These are phyloP conservation scores for Malbranchea zuffiana DNA, from an alignment of 2,329 filamentous ascomycete species.

Conservation along the genomic window DNA sequence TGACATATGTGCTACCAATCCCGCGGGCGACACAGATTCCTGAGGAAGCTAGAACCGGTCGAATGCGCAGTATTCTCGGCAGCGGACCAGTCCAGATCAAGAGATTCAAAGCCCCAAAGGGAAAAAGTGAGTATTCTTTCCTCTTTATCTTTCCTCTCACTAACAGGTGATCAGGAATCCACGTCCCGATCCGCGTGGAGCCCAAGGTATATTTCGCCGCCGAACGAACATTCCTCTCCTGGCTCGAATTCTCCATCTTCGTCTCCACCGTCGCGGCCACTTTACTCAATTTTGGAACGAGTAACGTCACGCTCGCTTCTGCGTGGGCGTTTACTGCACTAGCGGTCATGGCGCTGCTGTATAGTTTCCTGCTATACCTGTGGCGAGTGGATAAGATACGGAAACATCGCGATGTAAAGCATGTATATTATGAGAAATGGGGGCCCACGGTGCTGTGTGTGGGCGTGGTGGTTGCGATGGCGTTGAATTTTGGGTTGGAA, in stretches of 20 bases:
- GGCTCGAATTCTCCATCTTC: slow-evolving; percentile 96
- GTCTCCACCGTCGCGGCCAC: slow-evolving; percentile 78
- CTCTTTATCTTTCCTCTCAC: not conserved
- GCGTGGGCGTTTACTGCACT: slow-evolving; percentile 72
- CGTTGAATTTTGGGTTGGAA: slow-evolving; percentile 69
- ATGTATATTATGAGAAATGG: slow-evolving; percentile 72
- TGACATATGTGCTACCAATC: slow-evolving; percentile 45
- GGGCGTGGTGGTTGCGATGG: slow-evolving; percentile 61
- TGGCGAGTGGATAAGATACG: slow-evolving; percentile 82
- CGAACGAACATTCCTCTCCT: slow-evolving; percentile 89
- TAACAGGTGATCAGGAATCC: slow-evolving; percentile 63
- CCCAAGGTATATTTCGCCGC: slow-evolving; percentile 97
- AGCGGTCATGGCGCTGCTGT: slow-evolving; percentile 66
- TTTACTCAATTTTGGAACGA: slow-evolving; percentile 64
- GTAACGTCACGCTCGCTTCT: slow-evolving; percentile 53
- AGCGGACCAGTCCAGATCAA: slow-evolving; percentile 35
- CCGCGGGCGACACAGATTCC: slow-evolving; percentile 38
- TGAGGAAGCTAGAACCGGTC: slow-evolving; percentile 25
- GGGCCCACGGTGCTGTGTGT: slow-evolving; percentile 69
- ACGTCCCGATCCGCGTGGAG: slow-evolving; percentile 90
- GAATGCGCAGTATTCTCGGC: slow-evolving; percentile 30
- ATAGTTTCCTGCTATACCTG: slow-evolving; percentile 73
- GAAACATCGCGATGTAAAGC: slow-evolving; percentile 64
- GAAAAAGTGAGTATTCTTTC: slow-evolving; percentile 35
- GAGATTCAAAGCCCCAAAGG: slow-evolving; percentile 49